Percentiles rank a stretch among this genome's conserved stretches.
Evolutionary conservation across 495 filamentous ascomycete genomes (phyloP).

Genomic region (Penicillium salamii): DNA sequence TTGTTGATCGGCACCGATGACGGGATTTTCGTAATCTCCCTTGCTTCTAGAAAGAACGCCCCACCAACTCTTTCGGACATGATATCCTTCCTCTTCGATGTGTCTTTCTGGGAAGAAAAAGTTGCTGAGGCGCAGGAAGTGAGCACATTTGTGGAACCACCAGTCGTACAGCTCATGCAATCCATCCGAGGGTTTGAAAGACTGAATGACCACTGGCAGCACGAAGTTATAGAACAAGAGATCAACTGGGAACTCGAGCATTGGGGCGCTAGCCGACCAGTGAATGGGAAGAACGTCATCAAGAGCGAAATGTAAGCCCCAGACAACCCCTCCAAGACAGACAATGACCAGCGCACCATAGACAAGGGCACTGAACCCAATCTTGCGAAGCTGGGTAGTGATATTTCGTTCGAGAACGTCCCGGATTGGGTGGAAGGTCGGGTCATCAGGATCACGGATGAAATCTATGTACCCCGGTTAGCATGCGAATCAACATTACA

Average conservation of each 20-base stretch:
- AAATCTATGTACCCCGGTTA: slow-evolving; percentile 59
- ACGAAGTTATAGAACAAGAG: slow-evolving; percentile 95
- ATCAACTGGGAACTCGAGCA: slow-evolving; percentile 92
- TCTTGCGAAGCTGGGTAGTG: slow-evolving; percentile 91
- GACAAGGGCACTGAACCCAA: slow-evolving; percentile 90
- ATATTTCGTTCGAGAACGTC: slow-evolving; percentile 95
- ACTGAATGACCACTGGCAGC: slow-evolving; percentile 77
- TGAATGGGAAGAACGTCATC: slow-evolving; percentile 80
- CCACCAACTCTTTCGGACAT: slow-evolving; percentile 55
- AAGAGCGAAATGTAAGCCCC: slow-evolving; percentile 70
- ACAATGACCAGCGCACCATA: slow-evolving; percentile 91
- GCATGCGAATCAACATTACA: not conserved
- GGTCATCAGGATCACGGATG: slow-evolving; percentile 97
- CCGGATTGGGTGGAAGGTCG: slow-evolving; percentile 94
- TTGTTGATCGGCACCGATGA: slow-evolving; percentile 38
- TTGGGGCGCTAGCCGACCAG: slow-evolving; percentile 85
- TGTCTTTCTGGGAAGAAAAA: slow-evolving; percentile 87
- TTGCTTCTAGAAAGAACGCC: slow-evolving; percentile 43
- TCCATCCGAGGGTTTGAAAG: slow-evolving; percentile 79
- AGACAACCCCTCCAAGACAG: slow-evolving; percentile 93
- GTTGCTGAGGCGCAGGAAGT: slow-evolving; percentile 74
- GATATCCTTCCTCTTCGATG: slow-evolving; percentile 76
- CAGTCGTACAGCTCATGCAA: slow-evolving; percentile 84
- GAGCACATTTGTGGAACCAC: slow-evolving; percentile 92
- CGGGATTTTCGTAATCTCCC: slow-evolving; percentile 48